Base-by-base conservation (phyloP, 129 eudicot species). In the Flaveria linearis region DNA sequence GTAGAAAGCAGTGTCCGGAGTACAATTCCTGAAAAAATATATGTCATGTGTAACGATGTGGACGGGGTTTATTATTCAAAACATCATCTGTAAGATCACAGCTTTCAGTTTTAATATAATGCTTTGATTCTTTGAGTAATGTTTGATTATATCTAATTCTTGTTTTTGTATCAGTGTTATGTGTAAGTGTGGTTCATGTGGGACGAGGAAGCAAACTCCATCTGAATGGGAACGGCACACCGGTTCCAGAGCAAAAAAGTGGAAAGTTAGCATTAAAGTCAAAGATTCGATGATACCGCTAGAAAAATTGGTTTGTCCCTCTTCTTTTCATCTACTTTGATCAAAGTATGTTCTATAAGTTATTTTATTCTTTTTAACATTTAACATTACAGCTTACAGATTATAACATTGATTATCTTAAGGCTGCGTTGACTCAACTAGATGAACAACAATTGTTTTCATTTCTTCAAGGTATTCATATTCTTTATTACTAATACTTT, bases 191-290 rank as follows among this genome's bases (percentile, higher is more conserved):
- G 92, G 96, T 78, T 83, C 88, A 61, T 95, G 99, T 76, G 99
- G 97, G 67, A 78, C 85, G 36, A 74, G 58, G 81, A 95, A 94
- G 81, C 96, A 60, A 75, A 82, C 85, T 39, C 92, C 82, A 16
- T 80, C 90, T 86, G 94, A 91, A 82, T 95, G 99, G 99, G 99
- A 95, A 81, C 86, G 87, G 0, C 99, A 95, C 84, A 86, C 97
- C n/a, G 99, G 99, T 80, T 91, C 90, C 15, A 86, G 89, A 84
- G 97, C 97, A 4, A 91, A 91, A 78, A 95, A 95, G 79, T 95
- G 99, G 99, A 95, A 91, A 76, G 80, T 73, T 73, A 91, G 97
- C 83, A 83, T 95, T 23, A 95, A 87, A 89, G 90, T 91, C 83
- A 91, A 89, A 82, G 90, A 83, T 36, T 75, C 92, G 51, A 84